phyloP scores from a whole-genome alignment of 306 rosid genomes.

The Fragaria nilgerrensis region DNA sequence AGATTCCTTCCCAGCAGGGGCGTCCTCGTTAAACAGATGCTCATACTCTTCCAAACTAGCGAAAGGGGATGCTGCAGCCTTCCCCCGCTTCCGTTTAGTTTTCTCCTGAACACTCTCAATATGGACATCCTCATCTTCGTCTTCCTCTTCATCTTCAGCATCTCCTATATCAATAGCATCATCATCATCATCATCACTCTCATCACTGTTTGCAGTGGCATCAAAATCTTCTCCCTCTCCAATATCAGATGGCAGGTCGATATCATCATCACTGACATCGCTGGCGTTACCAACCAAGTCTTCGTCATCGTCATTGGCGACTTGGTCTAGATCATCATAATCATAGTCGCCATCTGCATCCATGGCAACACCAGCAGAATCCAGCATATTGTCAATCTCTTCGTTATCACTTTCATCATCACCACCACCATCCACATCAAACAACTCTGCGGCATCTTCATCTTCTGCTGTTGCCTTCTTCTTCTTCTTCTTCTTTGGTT shows the following conservation, averaged over 20 bases:
- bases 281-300: constrained; percentile 67
- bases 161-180: constrained; percentile 42
- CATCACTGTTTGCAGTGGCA: constrained; percentile 14
- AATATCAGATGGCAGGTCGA: constrained; percentile 49
- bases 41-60: constrained; percentile 86
- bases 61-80: constrained; percentile 60
- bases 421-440: constrained; percentile 47
- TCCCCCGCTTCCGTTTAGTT: constrained; percentile 47
- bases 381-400: constrained; percentile 81
- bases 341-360: constrained; percentile 64
- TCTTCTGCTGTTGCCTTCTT: constrained; percentile 53
- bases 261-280: constrained; percentile 67
- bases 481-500: constrained; percentile 74
- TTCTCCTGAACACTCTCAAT: constrained; percentile 37
- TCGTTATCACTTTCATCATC: constrained; percentile 84
- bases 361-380: constrained; percentile 47
- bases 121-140: constrained; percentile 28
- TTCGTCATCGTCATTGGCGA: constrained; percentile 69
- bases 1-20: constrained; percentile 27
- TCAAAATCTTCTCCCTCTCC: constrained; percentile 52
- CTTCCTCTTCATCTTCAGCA: constrained; percentile 43
- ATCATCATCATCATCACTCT: constrained; percentile 5
- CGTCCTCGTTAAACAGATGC: constrained; percentile 53
- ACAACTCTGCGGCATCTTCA: constrained; percentile 62
- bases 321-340: constrained; percentile 77